Evolutionary conservation across 352 stramenopile genomes (phyloP), one percentile per base, ranked within the genome.

Genomic region (Peronosclerospora sorghi): DNA sequence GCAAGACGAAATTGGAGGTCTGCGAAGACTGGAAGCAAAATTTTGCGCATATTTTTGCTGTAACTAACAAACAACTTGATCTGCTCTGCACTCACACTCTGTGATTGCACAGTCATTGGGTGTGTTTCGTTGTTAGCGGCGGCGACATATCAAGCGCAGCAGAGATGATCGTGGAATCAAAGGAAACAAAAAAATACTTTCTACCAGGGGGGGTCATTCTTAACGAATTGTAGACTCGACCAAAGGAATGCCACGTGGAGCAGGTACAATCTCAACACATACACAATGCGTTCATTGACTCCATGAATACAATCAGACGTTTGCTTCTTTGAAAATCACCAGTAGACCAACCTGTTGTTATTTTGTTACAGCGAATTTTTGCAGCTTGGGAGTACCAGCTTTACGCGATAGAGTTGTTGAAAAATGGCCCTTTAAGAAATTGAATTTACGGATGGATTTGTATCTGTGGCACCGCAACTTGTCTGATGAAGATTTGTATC

Each of bases 391-490:
- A 87, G 48, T 92, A 90, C 39, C 60, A 80, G 23, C 49, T 92
- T 41, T 88, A 26, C 71, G 75, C 7, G 69, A 84, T 13, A 56
- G 56, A 35, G 76, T 89, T 50, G 32, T 30, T 3, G 54, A 82
- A 45, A 81, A 73, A 45, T 23, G 77, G 80, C 0, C 48, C 49
- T 19, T 47, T 92, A 8, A 32, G 77, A 90, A 62, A 77, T 87
- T 48, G 71, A 61, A 42, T 89, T 92, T 47, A 88, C 89, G 74
- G 64, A 74, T 34, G 76, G 75, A 2, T 45, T 90, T 35, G 32
- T 74, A 41, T 63, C 59, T 5, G 45, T 89, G 18, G 65, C 79
- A 27, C 70, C 72, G 12, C 42, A 51, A 24, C 59, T n/a, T 92
- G 14, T 74, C 66, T 5, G 77, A 92, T 30, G 62, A 86, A 15